These are phyloP conservation scores for Talaromyces verruculosus DNA, from an alignment of 2,329 filamentous ascomycete genomes.

Conservation along the genomic window DNA sequence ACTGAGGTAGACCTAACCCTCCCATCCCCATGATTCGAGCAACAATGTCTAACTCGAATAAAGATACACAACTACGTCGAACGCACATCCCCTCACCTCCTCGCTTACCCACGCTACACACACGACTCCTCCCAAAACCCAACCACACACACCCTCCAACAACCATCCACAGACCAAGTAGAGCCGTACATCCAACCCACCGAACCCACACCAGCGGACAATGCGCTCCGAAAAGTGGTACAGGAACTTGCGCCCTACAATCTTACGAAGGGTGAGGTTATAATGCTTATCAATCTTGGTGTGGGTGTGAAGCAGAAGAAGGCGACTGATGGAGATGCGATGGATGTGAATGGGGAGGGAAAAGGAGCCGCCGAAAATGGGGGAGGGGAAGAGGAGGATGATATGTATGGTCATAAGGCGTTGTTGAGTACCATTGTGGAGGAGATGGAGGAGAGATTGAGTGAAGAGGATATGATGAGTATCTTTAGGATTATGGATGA, in stretches of 20 bases:
- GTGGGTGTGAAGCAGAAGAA: slow-evolving; percentile 32
- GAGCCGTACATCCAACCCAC: slow-evolving; percentile 22
- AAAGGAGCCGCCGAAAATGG: slow-evolving; percentile 22
- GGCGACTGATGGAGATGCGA: not conserved
- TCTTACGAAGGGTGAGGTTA: slow-evolving; percentile 49
- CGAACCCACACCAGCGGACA: slow-evolving; percentile 37
- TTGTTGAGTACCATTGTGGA: slow-evolving; percentile 45
- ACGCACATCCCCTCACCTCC: slow-evolving; percentile 42
- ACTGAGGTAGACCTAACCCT: slow-evolving; percentile 39
- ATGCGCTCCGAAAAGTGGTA: slow-evolving; percentile 40
- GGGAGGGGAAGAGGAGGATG: slow-evolving; percentile 25
- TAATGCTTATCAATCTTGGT: slow-evolving; percentile 49
- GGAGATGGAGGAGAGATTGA: slow-evolving; percentile 43
- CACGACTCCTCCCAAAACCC: slow-evolving; percentile 11
- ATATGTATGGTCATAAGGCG: slow-evolving; percentile 38
- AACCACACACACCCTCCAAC: slow-evolving; percentile 19
- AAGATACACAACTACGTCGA: slow-evolving; percentile 46
- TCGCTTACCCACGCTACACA: slow-evolving; percentile 39
- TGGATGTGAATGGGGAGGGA: slow-evolving; percentile 23
- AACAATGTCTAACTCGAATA: not conserved
- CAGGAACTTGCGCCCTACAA: slow-evolving; percentile 40
- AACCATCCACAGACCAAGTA: slow-evolving; percentile 26
- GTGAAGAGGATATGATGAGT: slow-evolving; percentile 37
- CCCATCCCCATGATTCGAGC: too few species aligned
- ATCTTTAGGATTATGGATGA: slow-evolving; percentile 40